Evolutionary conservation across 2,329 filamentous ascomycete genomes (phyloP).

Genomic region (Phyllosticta citribraziliensis): DNA sequence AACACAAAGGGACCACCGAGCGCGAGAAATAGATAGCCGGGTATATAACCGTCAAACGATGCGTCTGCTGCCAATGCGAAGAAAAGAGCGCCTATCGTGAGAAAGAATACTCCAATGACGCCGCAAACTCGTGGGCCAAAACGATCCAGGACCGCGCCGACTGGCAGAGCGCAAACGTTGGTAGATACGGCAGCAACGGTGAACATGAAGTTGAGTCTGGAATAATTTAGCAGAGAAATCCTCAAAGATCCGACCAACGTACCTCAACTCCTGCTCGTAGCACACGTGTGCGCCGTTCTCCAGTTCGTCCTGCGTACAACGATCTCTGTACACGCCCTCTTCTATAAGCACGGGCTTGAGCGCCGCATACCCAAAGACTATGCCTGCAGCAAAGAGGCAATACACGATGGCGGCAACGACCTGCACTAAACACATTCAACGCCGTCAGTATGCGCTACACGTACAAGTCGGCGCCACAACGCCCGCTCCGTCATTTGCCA

Average conservation of each 20-base stretch:
- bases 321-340: slow-evolving; percentile 28
- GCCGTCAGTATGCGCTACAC: neutral
- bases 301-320: slow-evolving; percentile 27
- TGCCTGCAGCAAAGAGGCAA: slow-evolving; percentile 48
- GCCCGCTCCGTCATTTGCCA: neutral
- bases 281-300: slow-evolving; percentile 25
- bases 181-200: slow-evolving; percentile 80
- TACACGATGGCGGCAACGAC: slow-evolving; percentile 59
- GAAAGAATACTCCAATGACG: slow-evolving; percentile 57
- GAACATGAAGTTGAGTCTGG: slow-evolving; percentile 78
- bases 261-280: slow-evolving; percentile 29
- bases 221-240: slow-evolving; percentile 33
- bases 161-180: slow-evolving; percentile 75
- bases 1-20: slow-evolving; percentile 42
- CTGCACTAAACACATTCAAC: slow-evolving; percentile 44
- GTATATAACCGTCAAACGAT: slow-evolving; percentile 58
- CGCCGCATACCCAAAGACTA: slow-evolving; percentile 32
- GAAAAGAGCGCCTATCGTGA: slow-evolving; percentile 59
- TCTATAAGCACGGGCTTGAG: slow-evolving; percentile 31
- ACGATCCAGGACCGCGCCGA: slow-evolving; percentile 75
- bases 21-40: slow-evolving; percentile 40
- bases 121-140: slow-evolving; percentile 72
- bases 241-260: neutral
- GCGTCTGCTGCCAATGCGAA: slow-evolving; percentile 58
- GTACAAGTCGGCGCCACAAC: slow-evolving; percentile 5